Percentiles rank a stretch among this genome's conserved stretches.
These are phyloP conservation scores for Fusarium siculi DNA, from an alignment of 2,329 filamentous ascomycete species.

Conservation along the genomic window DNA sequence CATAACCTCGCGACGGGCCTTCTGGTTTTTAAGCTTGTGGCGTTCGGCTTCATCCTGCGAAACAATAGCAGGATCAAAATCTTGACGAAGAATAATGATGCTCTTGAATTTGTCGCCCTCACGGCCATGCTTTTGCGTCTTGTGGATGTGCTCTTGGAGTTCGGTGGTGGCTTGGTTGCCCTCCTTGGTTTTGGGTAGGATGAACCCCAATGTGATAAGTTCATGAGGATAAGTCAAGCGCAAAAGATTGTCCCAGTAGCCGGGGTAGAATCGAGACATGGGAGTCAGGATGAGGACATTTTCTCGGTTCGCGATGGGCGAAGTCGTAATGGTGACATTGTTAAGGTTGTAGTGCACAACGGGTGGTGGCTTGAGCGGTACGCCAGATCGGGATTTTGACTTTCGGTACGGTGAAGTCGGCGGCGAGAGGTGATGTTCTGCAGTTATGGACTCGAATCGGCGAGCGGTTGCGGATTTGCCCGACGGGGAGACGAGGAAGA, in stretches of 20 bases:
- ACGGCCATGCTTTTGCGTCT: conserved; percentile 81
- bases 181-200: conserved; percentile 92
- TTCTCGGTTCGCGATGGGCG: conserved; percentile 83
- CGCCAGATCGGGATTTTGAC: conserved; percentile 48
- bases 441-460: conserved; percentile 57
- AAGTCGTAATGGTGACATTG: conserved; percentile 84
- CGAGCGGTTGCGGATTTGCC: conserved; percentile 60
- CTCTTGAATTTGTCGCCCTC: conserved; percentile 88
- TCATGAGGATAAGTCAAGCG: conserved; percentile 90
- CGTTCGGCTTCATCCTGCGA: conserved; percentile 90
- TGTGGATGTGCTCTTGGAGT: conserved; percentile 84
- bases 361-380: conserved; percentile 70
- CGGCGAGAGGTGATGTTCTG: conserved; percentile 57
- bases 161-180: conserved; percentile 87
- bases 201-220: conserved; percentile 94
- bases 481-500: conserved; percentile 68
- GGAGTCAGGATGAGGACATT: conserved; percentile 92
- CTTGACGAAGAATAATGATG: conserved; percentile 93
- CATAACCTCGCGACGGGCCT: conserved; percentile 87
- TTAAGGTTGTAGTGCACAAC: conserved; percentile 96
- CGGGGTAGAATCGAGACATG: conserved; percentile 90
- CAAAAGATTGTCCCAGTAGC: conserved; percentile 94
- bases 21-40: conserved; percentile 93
- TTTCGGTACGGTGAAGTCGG: conserved; percentile 58
- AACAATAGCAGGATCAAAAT: conserved; percentile 83